Percentiles rank a stretch among this genome's conserved stretches.
These are phyloP conservation scores for Silene latifolia DNA, from an alignment of 148 eudicot genomes.

Conservation along the genomic window DNA sequence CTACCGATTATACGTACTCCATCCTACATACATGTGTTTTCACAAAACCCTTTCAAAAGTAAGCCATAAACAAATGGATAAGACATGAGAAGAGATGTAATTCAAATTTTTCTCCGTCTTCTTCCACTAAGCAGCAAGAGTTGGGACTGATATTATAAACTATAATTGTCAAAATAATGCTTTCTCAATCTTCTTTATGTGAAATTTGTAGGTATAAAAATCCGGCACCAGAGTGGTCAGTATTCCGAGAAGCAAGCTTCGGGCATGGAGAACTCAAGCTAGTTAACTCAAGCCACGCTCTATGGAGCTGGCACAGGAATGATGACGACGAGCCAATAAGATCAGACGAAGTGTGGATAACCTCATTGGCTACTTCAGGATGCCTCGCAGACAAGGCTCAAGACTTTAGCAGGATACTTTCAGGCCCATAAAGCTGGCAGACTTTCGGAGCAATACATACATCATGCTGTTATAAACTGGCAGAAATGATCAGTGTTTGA, in stretches of 20 bases:
- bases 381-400: constrained; percentile 43
- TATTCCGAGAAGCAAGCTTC: constrained; percentile 87
- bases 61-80: too few species aligned
- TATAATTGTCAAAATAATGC: neutral
- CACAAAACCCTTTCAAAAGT: too few species aligned
- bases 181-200: neutral
- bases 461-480: neutral
- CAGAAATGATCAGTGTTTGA: neutral
- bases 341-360: constrained; percentile 81
- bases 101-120: neutral
- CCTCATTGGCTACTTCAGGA: constrained; percentile 62
- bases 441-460: neutral
- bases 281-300: constrained; percentile 60
- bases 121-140: neutral
- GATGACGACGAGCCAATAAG: constrained; percentile 82
- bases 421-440: constrained; percentile 35
- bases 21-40: neutral
- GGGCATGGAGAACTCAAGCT: constrained; percentile 88
- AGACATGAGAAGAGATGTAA: neutral
- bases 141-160: neutral
- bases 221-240: constrained; percentile 84
- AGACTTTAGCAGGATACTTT: constrained; percentile 46
- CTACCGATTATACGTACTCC: neutral
- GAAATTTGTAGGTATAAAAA: constrained; percentile 50
- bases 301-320: constrained; percentile 94